These are phyloP conservation scores for Solanum virginianum DNA, from an alignment of 257 asterid genomes.

Conservation along the genomic window DNA sequence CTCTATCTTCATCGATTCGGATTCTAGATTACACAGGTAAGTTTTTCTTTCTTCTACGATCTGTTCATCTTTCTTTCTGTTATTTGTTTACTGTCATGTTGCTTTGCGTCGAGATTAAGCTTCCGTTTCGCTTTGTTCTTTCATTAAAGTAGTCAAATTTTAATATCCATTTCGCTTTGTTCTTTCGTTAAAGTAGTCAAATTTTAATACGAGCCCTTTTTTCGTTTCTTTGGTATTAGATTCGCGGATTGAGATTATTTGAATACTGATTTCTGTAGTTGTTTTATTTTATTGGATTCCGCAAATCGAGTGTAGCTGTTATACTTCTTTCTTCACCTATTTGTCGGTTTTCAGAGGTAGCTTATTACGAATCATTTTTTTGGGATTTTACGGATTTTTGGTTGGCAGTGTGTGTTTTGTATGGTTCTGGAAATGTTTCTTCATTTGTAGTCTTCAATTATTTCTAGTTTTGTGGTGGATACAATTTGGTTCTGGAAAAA, in stretches of 20 bases:
- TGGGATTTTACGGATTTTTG: too few relatives aligned
- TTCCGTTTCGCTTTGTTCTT: conserved; percentile 4
- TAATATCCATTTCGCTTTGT: neutral
- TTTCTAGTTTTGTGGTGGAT: too few relatives aligned
- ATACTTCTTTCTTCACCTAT: neutral
- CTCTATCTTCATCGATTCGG: too few relatives aligned
- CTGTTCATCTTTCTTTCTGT: neutral
- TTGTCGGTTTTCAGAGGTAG: neutral
- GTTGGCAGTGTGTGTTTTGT: neutral
- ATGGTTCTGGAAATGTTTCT: neutral
- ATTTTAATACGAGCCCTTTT: neutral
- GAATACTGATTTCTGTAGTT: neutral
- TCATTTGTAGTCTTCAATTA: too few relatives aligned
- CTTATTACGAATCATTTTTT: neutral
- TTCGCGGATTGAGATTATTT: neutral
- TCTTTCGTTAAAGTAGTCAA: conserved; percentile 1
- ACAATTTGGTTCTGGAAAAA: too few relatives aligned
- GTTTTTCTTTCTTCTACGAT: conserved; percentile 1
- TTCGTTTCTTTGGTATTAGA: neutral
- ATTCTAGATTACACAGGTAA: neutral
- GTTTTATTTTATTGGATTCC: too few relatives aligned
- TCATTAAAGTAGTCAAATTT: conserved; percentile 9
- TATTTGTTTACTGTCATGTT: neutral
- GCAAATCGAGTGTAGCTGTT: too few relatives aligned
- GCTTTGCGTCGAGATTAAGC: conserved; percentile 26